phyloP scores from a whole-genome alignment of 441 rosid species.

The Erodium texanum region DNA sequence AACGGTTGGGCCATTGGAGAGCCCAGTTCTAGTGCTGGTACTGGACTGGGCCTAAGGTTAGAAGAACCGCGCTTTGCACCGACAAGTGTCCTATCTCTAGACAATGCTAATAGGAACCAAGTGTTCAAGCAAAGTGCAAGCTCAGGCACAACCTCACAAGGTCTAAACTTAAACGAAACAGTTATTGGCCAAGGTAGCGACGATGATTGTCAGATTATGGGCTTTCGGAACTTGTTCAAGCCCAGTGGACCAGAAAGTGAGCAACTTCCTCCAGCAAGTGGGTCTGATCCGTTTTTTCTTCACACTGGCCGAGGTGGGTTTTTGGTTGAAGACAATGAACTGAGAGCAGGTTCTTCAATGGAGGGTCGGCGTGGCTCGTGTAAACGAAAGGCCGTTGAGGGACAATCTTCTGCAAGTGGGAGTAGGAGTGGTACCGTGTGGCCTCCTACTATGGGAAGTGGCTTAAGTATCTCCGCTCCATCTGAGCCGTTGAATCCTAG shows the following conservation, averaged over 20 bases:
- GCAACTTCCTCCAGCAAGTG: constrained; percentile 20
- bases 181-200: constrained; percentile 37
- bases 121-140: constrained; percentile 30
- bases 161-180: constrained; percentile 55
- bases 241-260: constrained; percentile 31
- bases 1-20: constrained; percentile 47
- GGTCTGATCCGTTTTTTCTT: constrained; percentile 26
- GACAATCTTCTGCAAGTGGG: constrained; percentile 40
- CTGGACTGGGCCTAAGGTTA: constrained; percentile 27
- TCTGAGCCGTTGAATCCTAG: constrained; percentile 40
- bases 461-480: constrained; percentile 34
- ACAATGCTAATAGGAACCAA: constrained; percentile 25
- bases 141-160: constrained; percentile 26
- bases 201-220: constrained; percentile 32
- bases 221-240: constrained; percentile 30
- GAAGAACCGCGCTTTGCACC: constrained; percentile 37
- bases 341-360: constrained; percentile 38
- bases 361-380: constrained; percentile 55
- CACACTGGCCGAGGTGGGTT: constrained; percentile 37
- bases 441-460: constrained; percentile 33
- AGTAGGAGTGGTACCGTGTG: constrained; percentile 41
- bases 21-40: constrained; percentile 33
- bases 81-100: constrained; percentile 23
- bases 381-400: constrained; percentile 79
- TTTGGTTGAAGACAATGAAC: constrained; percentile 30